Evolutionary conservation across 768 basidiomycete genomes (phyloP), one percentile per base, ranked within the genome.

Genomic region (Boletus reticuloceps): DNA sequence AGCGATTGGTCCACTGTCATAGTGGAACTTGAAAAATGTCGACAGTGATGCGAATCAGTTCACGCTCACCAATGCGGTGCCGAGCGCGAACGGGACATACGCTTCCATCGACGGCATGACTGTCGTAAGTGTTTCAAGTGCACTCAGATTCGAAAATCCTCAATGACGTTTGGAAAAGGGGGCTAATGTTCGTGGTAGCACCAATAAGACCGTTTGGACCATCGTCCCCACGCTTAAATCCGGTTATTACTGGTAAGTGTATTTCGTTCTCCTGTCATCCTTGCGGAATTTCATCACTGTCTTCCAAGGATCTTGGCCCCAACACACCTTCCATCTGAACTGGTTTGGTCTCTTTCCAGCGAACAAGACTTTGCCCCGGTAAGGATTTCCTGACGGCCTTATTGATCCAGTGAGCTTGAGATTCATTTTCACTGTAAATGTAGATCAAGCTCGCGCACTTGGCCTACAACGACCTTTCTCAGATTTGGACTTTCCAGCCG

Each of bases 11-110:
- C 36, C 16, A 45, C n/a, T 14, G 20, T 44, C 9, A n/a, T 19
- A 52, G 51, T 52, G 51, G 51, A 52, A 45, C 43, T 16, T 52
- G 43, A 38, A 13, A 34, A 52, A 52, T 8, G 51, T 27, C 19
- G 29, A 5, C 14, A 5, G 31, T 17, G 2, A n/a, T 4, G 16
- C n/a, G 5, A 17, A 39, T 12, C 43, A 52, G 37, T 20, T 52
- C 43, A 52, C 51, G 19, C 51, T 52, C 16, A n/a, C 27, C 37
- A 38, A 16, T 19, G 43, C 36, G 6, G 25, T 44, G 14, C 27
- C 27, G 16, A 29, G 9, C 10, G 37, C 34, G 13, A 27, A 39
- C 25, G 25, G 38, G 17, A 37, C 44, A 29, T 46, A 46, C 16
- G 51, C 37, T 12, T 52, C 44, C 7, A 5, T 31, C 27, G 19